A percentile compares a stretch with the other conserved stretches of the same genome.
Conservation (phyloP, 225 moss, liverwort and hornwort species). For the Polytrichum formosum region DNA sequence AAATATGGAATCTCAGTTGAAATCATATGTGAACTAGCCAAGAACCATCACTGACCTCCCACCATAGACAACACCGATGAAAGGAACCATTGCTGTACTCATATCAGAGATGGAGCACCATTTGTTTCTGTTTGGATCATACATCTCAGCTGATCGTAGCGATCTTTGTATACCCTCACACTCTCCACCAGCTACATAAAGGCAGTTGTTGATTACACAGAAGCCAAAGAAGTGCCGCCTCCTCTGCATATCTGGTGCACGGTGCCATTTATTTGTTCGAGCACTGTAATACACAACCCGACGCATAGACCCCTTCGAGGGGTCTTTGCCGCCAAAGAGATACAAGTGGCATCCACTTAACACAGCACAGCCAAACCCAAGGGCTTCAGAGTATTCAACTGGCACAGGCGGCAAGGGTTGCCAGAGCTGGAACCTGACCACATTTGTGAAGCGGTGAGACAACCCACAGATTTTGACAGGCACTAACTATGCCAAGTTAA, state of each 20-base stretch:
- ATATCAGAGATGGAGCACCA: constrained; percentile 94
- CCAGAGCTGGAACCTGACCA: constrained; percentile 77
- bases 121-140: constrained; percentile 95
- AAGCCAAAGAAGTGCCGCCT: constrained; percentile 96
- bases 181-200: constrained; percentile 98
- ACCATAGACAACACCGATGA: constrained; percentile 96
- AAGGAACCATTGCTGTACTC: constrained; percentile 99
- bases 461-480: too few relatives aligned
- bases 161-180: constrained; percentile 93
- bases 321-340: constrained; percentile 97
- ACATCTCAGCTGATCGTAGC: constrained; percentile 88
- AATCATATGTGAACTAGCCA: too few relatives aligned
- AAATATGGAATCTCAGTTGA: too few relatives aligned
- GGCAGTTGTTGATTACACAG: constrained; percentile 96
- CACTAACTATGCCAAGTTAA: too few relatives aligned
- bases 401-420: constrained; percentile 98
- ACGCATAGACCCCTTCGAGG: constrained; percentile 90
- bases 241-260: constrained; percentile 88
- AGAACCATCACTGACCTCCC: constrained; percentile 51
- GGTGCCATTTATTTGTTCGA: constrained; percentile 98
- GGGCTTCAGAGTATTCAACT: constrained; percentile 87
- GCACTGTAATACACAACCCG: constrained; percentile 98
- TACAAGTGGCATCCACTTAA: constrained; percentile 95
- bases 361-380: constrained; percentile 98
- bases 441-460: not conserved